Conservation (phyloP, 805 yeast species). For the Schizosaccharomyces pombe region ASM294v3 CU329670.1:2915501-2916000, state of each 20-base stretch:
- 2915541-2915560: constrained; percentile 73
- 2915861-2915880: constrained; percentile 91
- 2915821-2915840: constrained; percentile 85
- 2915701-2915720: constrained; percentile 42
- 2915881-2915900: constrained; percentile 86
- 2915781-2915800: constrained; percentile 99
- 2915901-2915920: constrained; percentile 73
- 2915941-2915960: constrained; percentile 33
- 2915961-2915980: constrained; percentile 73
- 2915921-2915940: constrained; percentile 51
- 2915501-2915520: constrained; percentile 66
- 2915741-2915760: constrained; percentile 64
- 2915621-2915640: constrained; percentile 73
- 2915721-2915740: constrained; percentile 11
- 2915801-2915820: constrained; percentile 83
- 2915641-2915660: constrained; percentile 31
- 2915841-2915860: constrained; percentile 58
- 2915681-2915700: constrained; percentile 37
- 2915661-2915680: constrained; percentile 44
- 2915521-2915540: constrained; percentile 53
- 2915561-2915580: constrained; percentile 62
- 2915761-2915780: constrained; percentile 83
- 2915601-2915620: constrained; percentile 52
- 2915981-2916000: constrained; percentile 98
- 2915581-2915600: constrained; percentile 63